phyloP scores from a whole-genome alignment of 805 yeast species.

The Candida arabinofermentans region DNA sequence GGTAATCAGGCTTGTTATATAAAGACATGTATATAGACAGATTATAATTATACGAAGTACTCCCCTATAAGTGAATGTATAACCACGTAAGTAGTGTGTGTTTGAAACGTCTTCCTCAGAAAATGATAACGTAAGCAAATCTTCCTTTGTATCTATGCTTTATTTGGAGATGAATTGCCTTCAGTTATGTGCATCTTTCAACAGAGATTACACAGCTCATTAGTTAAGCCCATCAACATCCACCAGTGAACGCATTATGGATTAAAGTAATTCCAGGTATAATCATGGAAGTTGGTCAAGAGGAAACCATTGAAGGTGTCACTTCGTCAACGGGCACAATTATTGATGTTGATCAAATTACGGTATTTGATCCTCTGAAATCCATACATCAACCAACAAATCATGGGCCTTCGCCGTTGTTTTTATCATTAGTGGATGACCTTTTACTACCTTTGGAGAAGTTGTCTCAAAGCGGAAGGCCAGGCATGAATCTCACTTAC shows the following conservation, averaged over 20 bases:
- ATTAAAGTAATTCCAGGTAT: neutral
- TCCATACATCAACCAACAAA: conserved; percentile 30
- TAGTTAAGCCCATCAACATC: no score
- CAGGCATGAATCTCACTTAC: conserved; percentile 4
- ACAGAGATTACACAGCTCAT: no score
- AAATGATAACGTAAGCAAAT: no score
- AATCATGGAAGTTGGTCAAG: neutral
- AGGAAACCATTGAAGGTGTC: neutral
- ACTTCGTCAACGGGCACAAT: neutral
- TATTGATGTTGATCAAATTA: neutral
- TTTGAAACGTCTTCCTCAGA: no score
- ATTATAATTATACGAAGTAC: neutral
- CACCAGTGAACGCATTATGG: no score
- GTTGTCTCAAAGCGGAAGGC: neutral
- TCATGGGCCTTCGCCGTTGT: conserved; percentile 38
- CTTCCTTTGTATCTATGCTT: no score
- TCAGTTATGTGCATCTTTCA: no score
- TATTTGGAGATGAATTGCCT: no score
- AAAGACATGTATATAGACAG: neutral
- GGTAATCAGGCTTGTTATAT: conserved; percentile 13
- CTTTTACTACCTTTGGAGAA: conserved; percentile 39
- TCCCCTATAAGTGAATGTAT: no score
- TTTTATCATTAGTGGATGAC: conserved; percentile 36
- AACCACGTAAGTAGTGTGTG: no score
- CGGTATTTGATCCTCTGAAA: conserved; percentile 9